phyloP scores from a whole-genome alignment of 164 flowering plant genomes.

The Tetrastigma voinierianum region DNA sequence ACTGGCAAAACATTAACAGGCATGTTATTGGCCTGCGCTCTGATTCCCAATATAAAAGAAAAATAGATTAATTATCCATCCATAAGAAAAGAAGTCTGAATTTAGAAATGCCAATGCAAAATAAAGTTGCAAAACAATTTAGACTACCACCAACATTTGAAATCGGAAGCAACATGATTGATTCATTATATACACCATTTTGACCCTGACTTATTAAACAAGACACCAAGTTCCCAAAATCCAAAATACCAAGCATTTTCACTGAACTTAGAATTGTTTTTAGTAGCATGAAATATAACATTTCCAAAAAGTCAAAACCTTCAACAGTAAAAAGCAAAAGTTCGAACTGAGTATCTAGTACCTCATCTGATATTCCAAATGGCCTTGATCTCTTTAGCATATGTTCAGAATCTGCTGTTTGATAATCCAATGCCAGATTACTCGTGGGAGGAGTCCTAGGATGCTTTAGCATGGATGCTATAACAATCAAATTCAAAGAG shows the following conservation, averaged over 20 bases:
- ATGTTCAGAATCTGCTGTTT: constrained; percentile 28
- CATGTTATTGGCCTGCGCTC: constrained; percentile 21
- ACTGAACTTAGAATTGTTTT: not conserved
- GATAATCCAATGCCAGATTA: constrained; percentile 28
- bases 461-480: constrained; percentile 21
- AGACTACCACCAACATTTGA: not conserved
- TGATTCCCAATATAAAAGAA: not conserved
- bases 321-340: not conserved
- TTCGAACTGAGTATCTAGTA: not conserved
- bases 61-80: not conserved
- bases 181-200: not conserved
- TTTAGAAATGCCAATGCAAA: not conserved
- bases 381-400: constrained; percentile 26
- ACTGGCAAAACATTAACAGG: constrained; percentile 18
- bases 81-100: not conserved
- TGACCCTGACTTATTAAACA: not conserved
- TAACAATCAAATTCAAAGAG: not conserved
- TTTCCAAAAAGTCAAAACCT: not conserved
- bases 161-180: not conserved
- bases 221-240: not conserved
- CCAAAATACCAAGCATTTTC: not conserved
- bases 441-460: constrained; percentile 20
- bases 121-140: not conserved
- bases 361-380: constrained; percentile 23
- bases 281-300: not conserved